Base-by-base conservation (phyloP, 2,329 filamentous ascomycete species). In the Akanthomyces uredinophilus region DNA sequence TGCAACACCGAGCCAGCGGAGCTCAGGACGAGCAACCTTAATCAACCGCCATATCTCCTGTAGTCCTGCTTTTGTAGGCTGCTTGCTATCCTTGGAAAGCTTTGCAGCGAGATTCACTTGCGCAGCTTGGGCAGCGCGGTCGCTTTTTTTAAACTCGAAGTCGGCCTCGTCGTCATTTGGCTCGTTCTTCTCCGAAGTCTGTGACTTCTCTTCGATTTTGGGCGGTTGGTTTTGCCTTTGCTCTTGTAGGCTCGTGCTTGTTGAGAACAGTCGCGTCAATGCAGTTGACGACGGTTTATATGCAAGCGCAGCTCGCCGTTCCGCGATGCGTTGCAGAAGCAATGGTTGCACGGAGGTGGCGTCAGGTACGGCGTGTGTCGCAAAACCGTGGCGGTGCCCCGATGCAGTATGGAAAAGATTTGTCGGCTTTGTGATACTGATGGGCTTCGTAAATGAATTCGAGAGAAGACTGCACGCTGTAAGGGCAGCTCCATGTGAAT, bases 91-190 rank as follows among this genome's bases (percentile, higher is more conserved):
- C 72, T 93, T 96, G 51, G 90, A 92, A 55, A 99, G 79, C 66
- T 90, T 91, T 16, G 95, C 95, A 65, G 88, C 88, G 68, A 98
- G 79, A 72, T 99, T 96, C 68, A 99, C 82, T 71, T 98, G 89
- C 2, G 93, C 90, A 13, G 93, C 95, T 70, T 92, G 87, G 14
- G 88, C 85, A 39, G 93, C 95, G 74, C 89, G 94, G 72, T 96
- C 94, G 63, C 91, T 93, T 68, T 88, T 83, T 60, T 85, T 79
- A 51, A 85, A 84, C 18, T 78, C 75, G 35, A 75, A 66, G 61
- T 76, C 72, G 52, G 82, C 76, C 37, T 71, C 67, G 32, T 71
- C 67, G 39, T 70, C 64, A 11, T 68, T 63, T 55, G 77, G 73
- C 63, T 81, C 75, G 64, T 78, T 75, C 58, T 72, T 69, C 24